phyloP scores from a whole-genome alignment of 1,139 yeast species.

The Hyphopichia burtonii region DNA sequence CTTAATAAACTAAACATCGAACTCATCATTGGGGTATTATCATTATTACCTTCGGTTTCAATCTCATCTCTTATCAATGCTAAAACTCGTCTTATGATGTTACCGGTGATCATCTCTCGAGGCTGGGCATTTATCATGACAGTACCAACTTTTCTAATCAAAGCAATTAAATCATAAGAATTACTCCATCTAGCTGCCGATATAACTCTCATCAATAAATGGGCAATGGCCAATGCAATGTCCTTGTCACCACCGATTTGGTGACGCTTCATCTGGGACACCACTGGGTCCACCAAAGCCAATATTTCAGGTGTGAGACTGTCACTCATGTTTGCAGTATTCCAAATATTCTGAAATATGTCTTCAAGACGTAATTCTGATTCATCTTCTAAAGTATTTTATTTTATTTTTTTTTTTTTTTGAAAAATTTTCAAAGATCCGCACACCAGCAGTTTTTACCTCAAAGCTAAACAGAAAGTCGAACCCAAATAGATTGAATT shows the following conservation, averaged over 20 bases:
- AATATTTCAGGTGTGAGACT: constrained; percentile 33
- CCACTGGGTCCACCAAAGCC: constrained; percentile 40
- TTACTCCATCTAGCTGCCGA: constrained; percentile 88
- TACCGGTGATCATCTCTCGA: constrained; percentile 83
- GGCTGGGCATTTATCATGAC: constrained; percentile 65
- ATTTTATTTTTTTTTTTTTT: not conserved
- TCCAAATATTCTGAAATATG: not conserved
- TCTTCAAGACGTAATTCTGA: not conserved
- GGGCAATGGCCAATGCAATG: constrained; percentile 86
- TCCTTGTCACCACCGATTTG: constrained; percentile 71
- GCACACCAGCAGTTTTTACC: not conserved
- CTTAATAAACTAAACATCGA: constrained; percentile 87
- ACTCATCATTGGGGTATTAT: constrained; percentile 61
- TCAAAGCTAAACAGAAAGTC: not conserved
- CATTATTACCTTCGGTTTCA: constrained; percentile 47
- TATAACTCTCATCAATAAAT: constrained; percentile 80
- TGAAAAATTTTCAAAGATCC: not conserved
- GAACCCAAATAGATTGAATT: too few species aligned
- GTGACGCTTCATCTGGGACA: constrained; percentile 60
- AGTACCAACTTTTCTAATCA: constrained; percentile 66
- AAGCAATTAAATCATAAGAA: constrained; percentile 66
- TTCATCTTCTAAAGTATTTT: not conserved
- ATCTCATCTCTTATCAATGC: constrained; percentile 87
- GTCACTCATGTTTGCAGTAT: constrained; percentile 5
- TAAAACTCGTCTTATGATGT: constrained; percentile 84